Evolutionary conservation across 176 grass and related monocot genomes (phyloP).

Genomic region (Areca catechu): DNA sequence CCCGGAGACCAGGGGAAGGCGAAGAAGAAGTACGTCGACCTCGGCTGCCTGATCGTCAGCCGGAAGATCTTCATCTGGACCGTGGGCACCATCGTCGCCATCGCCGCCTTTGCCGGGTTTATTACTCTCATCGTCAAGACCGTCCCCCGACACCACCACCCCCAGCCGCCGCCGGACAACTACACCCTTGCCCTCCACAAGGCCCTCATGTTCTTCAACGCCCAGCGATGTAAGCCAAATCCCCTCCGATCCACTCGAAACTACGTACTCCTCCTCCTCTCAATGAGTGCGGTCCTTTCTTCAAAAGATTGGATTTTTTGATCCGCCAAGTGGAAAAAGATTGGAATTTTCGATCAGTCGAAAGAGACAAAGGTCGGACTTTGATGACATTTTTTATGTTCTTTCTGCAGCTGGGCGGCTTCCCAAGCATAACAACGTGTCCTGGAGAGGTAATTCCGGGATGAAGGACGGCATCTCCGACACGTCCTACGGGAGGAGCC

Average conservation of each 20-base stretch:
- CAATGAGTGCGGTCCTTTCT: background rate
- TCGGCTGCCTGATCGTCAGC: constrained; percentile 12
- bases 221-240: constrained; percentile 7
- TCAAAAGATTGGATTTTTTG: background rate
- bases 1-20: background rate
- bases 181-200: constrained; percentile 13
- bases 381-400: background rate
- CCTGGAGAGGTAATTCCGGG: constrained; percentile 12
- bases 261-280: no score
- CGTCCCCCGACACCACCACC: constrained; percentile 6
- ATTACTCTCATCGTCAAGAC: constrained; percentile 10
- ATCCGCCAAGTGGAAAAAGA: background rate
- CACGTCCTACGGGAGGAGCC: background rate
- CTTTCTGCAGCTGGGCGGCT: constrained; percentile 3
- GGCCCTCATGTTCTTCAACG: constrained; percentile 18
- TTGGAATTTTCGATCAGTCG: no score
- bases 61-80: constrained; percentile 11
- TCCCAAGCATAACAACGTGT: constrained; percentile 10
- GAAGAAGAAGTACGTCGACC: constrained; percentile 15
- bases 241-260: no score
- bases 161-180: constrained; percentile 4
- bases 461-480: constrained; percentile 13
- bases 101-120: background rate
- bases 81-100: background rate
- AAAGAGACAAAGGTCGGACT: background rate